phyloP scores from a whole-genome alignment of 345 rosid genomes.

The Carallia brachiata region DNA sequence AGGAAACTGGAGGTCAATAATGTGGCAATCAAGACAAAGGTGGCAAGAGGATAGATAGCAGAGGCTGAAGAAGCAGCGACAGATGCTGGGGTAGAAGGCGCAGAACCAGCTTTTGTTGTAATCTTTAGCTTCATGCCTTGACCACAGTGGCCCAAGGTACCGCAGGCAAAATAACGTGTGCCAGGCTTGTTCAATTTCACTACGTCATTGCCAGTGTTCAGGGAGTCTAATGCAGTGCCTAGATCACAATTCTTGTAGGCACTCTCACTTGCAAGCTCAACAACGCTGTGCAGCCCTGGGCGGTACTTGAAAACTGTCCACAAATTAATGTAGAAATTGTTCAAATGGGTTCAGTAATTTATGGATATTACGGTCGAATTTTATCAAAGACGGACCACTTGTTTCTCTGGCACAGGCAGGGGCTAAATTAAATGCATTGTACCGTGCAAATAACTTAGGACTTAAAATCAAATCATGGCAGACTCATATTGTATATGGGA shows the following conservation, averaged over 20 bases:
- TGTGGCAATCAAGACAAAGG: conserved; percentile 10
- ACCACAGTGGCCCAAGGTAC: conserved; percentile 77
- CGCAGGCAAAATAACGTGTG: conserved; percentile 79
- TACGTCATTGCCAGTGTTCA: conserved; percentile 67
- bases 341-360: neutral
- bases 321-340: neutral
- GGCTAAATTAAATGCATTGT: no score
- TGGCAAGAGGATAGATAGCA: conserved; percentile 9
- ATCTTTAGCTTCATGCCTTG: conserved; percentile 90
- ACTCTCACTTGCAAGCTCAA: conserved; percentile 62
- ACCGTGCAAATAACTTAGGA: no score
- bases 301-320: conserved; percentile 70
- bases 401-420: no score
- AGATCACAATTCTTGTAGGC: conserved; percentile 81
- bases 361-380: neutral
- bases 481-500: no score
- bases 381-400: no score
- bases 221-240: conserved; percentile 58
- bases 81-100: conserved; percentile 44
- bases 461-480: no score
- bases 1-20: conserved; percentile 9
- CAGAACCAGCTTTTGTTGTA: conserved; percentile 48
- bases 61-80: conserved; percentile 26
- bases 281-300: conserved; percentile 79
- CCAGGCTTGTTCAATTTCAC: conserved; percentile 68